A percentile compares a stretch with the other conserved stretches of the same genome.
Evolutionary conservation across 23 red algal species (phyloP).

Genomic region (Gracilaria domingensis): DNA sequence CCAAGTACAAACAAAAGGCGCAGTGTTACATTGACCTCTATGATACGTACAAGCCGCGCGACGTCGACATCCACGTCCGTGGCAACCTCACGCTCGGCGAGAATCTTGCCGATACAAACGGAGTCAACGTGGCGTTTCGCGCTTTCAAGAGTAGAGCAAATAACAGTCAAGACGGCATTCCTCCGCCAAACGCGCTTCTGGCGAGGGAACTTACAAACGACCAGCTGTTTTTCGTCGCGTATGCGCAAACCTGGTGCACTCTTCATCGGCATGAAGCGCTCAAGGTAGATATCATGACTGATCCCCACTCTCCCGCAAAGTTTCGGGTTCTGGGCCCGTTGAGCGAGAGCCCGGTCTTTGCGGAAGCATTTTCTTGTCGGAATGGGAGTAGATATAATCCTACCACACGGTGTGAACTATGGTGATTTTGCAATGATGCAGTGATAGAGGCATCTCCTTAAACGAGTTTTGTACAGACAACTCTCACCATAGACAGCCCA

Average conservation of each 20-base stretch:
- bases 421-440: background rate
- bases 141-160: conserved; percentile 68
- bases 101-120: conserved; percentile 81
- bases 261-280: conserved; percentile 57
- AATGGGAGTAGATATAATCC: conserved; percentile 70
- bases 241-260: conserved; percentile 88
- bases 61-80: conserved; percentile 59
- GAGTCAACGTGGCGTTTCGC: conserved; percentile 72
- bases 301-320: conserved; percentile 75
- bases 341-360: conserved; percentile 51
- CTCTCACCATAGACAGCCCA: no score
- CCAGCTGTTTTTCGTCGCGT: conserved; percentile 93
- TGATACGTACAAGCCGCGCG: conserved; percentile 69
- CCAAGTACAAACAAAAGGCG: conserved; percentile 63
- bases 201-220: conserved; percentile 72
- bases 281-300: conserved; percentile 71
- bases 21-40: conserved; percentile 76
- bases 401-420: conserved; percentile 48
- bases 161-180: conserved; percentile 57
- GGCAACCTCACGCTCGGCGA: conserved; percentile 83
- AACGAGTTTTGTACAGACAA: no score
- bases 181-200: conserved; percentile 68
- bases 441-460: background rate
- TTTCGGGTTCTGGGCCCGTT: conserved; percentile 72
- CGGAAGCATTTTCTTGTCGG: conserved; percentile 60